phyloP scores from a whole-genome alignment of 2,329 filamentous ascomycete species.

The Neofusicoccum kwambonambiense region DNA sequence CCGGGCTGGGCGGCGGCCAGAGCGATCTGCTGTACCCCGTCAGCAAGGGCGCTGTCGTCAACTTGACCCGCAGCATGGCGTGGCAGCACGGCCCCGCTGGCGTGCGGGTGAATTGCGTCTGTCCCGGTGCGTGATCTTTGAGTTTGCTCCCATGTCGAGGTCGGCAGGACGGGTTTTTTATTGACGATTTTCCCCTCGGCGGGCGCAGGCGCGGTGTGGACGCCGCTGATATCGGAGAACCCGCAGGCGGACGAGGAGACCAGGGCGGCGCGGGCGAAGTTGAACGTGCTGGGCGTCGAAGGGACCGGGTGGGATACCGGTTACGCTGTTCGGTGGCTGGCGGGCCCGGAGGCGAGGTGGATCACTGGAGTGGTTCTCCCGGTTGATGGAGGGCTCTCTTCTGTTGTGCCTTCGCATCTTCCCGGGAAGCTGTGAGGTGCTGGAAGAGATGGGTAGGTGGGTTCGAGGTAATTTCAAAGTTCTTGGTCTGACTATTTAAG shows the following conservation, averaged over 20 bases:
- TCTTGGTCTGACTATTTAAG: no score
- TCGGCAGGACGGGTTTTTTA: no score
- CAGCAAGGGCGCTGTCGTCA: conserved; percentile 54
- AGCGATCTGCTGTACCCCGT: conserved; percentile 52
- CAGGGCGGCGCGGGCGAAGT: conserved; percentile 48
- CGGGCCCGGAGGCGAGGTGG: conserved; percentile 53
- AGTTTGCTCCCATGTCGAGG: no score
- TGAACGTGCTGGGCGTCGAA: conserved; percentile 54
- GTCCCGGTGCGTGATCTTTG: conserved; percentile 38
- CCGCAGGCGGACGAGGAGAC: conserved; percentile 51
- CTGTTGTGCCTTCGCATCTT: background rate
- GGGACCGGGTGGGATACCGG: conserved; percentile 56
- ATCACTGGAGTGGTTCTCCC: conserved; percentile 40
- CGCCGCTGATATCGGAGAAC: conserved; percentile 54
- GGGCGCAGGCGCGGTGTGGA: conserved; percentile 48
- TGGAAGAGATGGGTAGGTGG: background rate
- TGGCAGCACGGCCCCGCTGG: conserved; percentile 47
- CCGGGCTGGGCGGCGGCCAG: no score
- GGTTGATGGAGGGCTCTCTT: background rate
- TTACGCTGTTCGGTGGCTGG: conserved; percentile 52
- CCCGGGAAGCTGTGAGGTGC: background rate
- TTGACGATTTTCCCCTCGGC: background rate
- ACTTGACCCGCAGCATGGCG: conserved; percentile 58
- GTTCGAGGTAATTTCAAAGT: no score
- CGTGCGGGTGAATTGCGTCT: conserved; percentile 55